Conservation (phyloP, 805 yeast species). For the Suhomyces pyralidae region DNA sequence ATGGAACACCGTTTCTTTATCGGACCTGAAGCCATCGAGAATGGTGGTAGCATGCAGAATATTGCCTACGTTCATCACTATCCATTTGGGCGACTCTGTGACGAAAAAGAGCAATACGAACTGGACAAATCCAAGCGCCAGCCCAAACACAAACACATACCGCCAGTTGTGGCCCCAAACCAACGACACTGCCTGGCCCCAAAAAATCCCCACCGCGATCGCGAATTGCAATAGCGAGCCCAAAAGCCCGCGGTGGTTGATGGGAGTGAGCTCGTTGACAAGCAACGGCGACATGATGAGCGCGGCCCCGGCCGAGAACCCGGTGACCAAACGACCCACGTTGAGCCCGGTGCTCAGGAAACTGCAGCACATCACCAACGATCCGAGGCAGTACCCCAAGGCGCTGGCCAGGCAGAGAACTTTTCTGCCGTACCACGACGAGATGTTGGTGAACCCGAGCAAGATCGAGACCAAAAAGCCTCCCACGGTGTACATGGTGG, state of each 20-base stretch:
- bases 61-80: constrained; percentile 29
- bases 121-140: constrained; percentile 24
- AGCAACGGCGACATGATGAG: constrained; percentile 41
- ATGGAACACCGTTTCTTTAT: constrained; percentile 24
- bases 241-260: constrained; percentile 39
- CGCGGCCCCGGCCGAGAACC: constrained; percentile 39
- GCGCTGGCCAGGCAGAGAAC: constrained; percentile 15
- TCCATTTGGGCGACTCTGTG: constrained; percentile 43
- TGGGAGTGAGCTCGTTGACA: constrained; percentile 39
- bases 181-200: constrained; percentile 31
- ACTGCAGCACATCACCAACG: constrained; percentile 24
- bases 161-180: constrained; percentile 40
- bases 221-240: constrained; percentile 40
- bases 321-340: constrained; percentile 33
- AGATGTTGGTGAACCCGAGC: constrained; percentile 26
- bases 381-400: constrained; percentile 20
- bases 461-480: constrained; percentile 32
- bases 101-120: constrained; percentile 32
- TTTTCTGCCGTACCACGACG: constrained; percentile 24
- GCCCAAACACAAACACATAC: constrained; percentile 26
- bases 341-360: constrained; percentile 17
- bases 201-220: constrained; percentile 36
- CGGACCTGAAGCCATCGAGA: constrained; percentile 28
- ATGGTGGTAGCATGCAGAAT: constrained; percentile 25
- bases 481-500: constrained; percentile 36